Percentiles rank a stretch among this genome's conserved stretches.
phyloP scores from a whole-genome alignment of 192 early-diverging fungal species.

The Obelidium mucronatum region DNA sequence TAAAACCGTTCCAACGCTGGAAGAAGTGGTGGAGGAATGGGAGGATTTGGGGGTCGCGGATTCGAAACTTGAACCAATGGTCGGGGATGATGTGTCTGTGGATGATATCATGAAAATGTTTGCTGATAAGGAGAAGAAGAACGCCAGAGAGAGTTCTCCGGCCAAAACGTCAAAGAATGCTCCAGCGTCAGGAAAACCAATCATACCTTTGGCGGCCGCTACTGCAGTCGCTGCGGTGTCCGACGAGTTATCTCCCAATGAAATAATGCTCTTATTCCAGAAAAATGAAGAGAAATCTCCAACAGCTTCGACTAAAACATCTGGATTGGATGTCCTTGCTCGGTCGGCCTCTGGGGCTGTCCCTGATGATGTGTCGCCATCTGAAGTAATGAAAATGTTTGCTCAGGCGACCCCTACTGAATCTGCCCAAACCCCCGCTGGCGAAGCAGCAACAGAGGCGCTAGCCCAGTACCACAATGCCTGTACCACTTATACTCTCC shows the following conservation, averaged over 20 bases:
- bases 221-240: too few relatives aligned
- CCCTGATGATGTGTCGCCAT: constrained; percentile 8
- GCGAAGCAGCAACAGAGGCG: too few relatives aligned
- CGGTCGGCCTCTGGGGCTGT: not conserved
- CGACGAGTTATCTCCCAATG: not conserved
- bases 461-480: too few relatives aligned
- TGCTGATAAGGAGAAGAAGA: constrained; percentile 58
- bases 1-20: too few relatives aligned
- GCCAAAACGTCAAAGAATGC: too few relatives aligned
- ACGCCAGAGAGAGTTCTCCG: too few relatives aligned
- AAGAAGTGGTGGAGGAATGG: too few relatives aligned
- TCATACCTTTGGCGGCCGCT: too few relatives aligned
- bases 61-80: constrained; percentile 18
- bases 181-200: too few relatives aligned
- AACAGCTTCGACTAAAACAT: not conserved
- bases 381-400: constrained; percentile 23
- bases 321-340: not conserved
- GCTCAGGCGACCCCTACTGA: not conserved
- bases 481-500: too few relatives aligned
- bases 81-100: constrained; percentile 36
- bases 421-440: not conserved
- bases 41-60: too few relatives aligned
- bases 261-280: not conserved
- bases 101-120: constrained; percentile 40
- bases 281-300: not conserved